A percentile compares a stretch with the other conserved stretches of the same genome.
These are phyloP conservation scores for Vinca minor DNA, from an alignment of 257 asterid genomes.

Conservation along the genomic window DNA sequence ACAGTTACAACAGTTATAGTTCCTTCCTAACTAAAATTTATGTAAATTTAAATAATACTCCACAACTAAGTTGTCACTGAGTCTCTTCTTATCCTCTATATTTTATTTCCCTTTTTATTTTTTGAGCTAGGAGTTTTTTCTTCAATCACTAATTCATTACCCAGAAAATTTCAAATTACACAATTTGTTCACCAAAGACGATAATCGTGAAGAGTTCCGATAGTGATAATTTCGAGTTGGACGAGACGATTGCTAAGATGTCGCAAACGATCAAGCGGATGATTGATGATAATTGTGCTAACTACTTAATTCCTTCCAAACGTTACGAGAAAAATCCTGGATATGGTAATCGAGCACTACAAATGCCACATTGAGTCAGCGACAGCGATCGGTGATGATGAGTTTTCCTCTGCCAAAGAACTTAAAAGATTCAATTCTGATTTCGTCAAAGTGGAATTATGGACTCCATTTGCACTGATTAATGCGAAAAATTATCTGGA, in stretches of 20 bases:
- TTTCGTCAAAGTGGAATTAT: constrained; percentile 16
- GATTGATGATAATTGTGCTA: constrained; percentile 12
- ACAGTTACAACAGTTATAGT: too few species aligned
- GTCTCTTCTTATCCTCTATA: too few species aligned
- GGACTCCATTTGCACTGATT: constrained; percentile 12
- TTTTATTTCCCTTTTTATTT: too few species aligned
- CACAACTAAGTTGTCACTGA: too few species aligned
- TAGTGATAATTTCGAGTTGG: not conserved
- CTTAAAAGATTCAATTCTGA: constrained; percentile 16
- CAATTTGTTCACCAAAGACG: not conserved
- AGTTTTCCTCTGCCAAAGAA: not conserved
- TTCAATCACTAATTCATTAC: too few species aligned
- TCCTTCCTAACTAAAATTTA: too few species aligned
- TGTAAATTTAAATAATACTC: too few species aligned
- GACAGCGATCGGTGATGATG: not conserved
- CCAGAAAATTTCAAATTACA: too few species aligned
- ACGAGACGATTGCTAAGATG: constrained; percentile 10
- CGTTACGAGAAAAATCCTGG: constrained; percentile 12
- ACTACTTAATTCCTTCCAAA: constrained; percentile 16
- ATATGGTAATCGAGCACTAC: constrained; percentile 23
- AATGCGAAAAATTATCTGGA: constrained; percentile 9
- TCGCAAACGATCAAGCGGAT: too few species aligned
- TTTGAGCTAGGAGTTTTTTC: too few species aligned
- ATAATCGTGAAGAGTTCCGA: not conserved
- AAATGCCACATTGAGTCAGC: constrained; percentile 19